These are phyloP conservation scores for Podaxis pistillaris DNA, from an alignment of 768 basidiomycete species.

Conservation along the genomic window DNA sequence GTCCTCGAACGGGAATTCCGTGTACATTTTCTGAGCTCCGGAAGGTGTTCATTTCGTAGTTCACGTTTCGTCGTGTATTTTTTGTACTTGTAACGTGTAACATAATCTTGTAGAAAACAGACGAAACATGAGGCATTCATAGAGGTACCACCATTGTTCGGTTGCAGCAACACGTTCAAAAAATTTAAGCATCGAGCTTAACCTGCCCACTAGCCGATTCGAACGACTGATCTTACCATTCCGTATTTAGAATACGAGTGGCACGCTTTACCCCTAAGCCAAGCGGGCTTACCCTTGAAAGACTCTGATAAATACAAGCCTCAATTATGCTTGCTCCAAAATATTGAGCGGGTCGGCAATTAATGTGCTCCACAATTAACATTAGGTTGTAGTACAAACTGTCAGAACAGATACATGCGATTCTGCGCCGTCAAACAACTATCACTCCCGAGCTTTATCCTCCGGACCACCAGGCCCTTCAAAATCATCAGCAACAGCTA, in stretches of 20 bases:
- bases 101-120: neutral
- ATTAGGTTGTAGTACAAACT: neutral
- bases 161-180: conserved; percentile 5
- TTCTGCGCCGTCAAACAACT: neutral
- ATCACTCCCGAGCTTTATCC: neutral
- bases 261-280: conserved; percentile 59
- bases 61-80: neutral
- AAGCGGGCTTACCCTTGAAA: conserved; percentile 34
- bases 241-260: conserved; percentile 39
- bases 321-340: no score
- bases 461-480: neutral
- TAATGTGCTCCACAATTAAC: no score
- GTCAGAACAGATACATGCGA: no score
- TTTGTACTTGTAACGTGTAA: conserved; percentile 1
- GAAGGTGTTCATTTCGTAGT: conserved; percentile 89
- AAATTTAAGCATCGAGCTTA: neutral
- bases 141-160: no score
- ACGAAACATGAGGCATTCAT: no score
- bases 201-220: conserved; percentile 36
- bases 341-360: no score
- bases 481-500: neutral
- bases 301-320: no score
- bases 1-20: conserved; percentile 68
- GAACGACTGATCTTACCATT: conserved; percentile 42
- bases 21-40: conserved; percentile 66